Evolutionary conservation across 441 rosid genomes (phyloP), one percentile per base, ranked within the genome.

Genomic region (Gossypium laxum): DNA sequence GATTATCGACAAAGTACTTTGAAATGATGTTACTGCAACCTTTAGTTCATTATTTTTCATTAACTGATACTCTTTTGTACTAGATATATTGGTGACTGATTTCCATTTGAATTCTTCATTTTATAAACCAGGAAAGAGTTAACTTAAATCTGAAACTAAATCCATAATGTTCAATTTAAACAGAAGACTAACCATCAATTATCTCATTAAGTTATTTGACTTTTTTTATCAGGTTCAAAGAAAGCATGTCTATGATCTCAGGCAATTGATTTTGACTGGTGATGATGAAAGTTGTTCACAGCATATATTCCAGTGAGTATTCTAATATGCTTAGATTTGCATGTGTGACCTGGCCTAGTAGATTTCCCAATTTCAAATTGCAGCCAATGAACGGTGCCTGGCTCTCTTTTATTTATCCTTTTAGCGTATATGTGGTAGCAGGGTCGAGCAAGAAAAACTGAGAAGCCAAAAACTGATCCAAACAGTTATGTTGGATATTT

Each of bases 241-340:
- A 82, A 93, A 89, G 85, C 98, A 93, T 81, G 98, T 93, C 67
- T 93, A 93, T 69, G 85, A 87, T 67, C 88, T 91, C 22, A 85
- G 98, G 82, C 98, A 93, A 74, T 81, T 85, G 76, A 89, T 93
- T 79, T 75, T 93, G 78, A 87, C 82, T 4, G 98, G 96, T 52
- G 95, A 86, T 75, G 72, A 80, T 63, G 96, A 91, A 84, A 91
- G 92, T 83, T 91, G 93, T 83, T 84, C 97, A 52, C 91, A 87
- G 50, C 93, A 93, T 75, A 82, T 93, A 71, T 86, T 82, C 77
- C 92, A 82, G 98, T 91, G 78, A 88, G 95, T 79, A 58, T 41
- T 64, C 26, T 66, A 2, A 21, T 15, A 62, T 26, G 2, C 2
- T 58, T 28, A 4, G 5, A 6, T 28, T 4, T 32, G 15, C 8